These are phyloP conservation scores for Urtica urens DNA, from an alignment of 306 rosid genomes.

Conservation along the genomic window DNA sequence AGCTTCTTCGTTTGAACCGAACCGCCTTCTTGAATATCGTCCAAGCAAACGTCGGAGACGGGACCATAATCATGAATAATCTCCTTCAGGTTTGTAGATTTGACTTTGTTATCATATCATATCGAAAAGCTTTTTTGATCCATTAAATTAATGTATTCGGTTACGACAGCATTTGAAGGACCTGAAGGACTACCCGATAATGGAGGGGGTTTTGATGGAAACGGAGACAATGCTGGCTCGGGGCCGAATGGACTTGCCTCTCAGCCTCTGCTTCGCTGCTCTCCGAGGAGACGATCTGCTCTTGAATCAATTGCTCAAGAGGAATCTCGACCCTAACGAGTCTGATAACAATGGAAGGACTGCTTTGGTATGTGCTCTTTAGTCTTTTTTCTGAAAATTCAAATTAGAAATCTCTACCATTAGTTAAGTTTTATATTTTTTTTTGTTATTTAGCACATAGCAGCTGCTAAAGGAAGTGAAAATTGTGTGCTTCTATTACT, in stretches of 20 bases:
- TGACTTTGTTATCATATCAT: not conserved
- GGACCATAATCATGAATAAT: slow-evolving; percentile 82
- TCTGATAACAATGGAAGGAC: slow-evolving; percentile 66
- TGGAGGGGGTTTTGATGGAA: slow-evolving; percentile 74
- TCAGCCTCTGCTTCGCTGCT: slow-evolving; percentile 78
- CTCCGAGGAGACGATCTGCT: slow-evolving; percentile 69
- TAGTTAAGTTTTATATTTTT: not conserved
- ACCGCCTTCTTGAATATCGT: slow-evolving; percentile 61
- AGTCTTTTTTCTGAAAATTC: no score
- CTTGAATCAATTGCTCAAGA: slow-evolving; percentile 60
- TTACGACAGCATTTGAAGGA: slow-evolving; percentile 59
- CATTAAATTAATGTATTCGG: not conserved
- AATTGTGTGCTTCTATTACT: slow-evolving; percentile 59
- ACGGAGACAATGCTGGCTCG: slow-evolving; percentile 80
- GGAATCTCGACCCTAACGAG: slow-evolving; percentile 71
- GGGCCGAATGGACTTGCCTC: slow-evolving; percentile 76
- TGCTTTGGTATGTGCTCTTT: slow-evolving; percentile 49
- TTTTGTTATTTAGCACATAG: slow-evolving; percentile 42
- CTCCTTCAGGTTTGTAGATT: slow-evolving; percentile 62
- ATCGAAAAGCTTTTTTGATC: not conserved
- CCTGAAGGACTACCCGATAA: slow-evolving; percentile 51
- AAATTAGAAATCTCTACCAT: not conserved
- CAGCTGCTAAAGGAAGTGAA: slow-evolving; percentile 59
- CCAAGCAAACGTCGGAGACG: slow-evolving; percentile 84
- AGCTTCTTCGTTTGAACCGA: slow-evolving; percentile 67